Conservation (phyloP, 495 filamentous ascomycete genomes). For the Aspergillus coremiiformis region DNA sequence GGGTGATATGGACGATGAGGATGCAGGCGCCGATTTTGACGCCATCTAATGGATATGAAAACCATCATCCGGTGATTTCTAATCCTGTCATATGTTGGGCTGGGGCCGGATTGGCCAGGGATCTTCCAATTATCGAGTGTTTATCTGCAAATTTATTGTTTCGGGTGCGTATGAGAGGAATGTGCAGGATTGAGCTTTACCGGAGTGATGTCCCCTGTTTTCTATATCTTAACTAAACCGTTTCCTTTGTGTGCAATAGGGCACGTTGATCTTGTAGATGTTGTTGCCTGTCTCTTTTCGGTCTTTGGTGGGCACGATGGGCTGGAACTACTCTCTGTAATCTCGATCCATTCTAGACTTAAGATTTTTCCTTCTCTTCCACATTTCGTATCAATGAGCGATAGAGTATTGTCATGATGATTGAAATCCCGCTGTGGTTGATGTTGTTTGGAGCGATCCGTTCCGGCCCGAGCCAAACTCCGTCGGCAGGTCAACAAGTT, state of each 20-base stretch:
- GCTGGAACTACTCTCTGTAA: slow-evolving; percentile 10
- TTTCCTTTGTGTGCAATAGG: slow-evolving; percentile 19
- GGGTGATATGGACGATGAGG: slow-evolving; percentile 94
- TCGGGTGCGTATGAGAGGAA: slow-evolving; percentile 28
- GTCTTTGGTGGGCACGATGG: slow-evolving; percentile 13
- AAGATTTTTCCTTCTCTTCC: background rate
- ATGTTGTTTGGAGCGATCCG: too few species aligned
- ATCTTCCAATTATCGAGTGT: slow-evolving; percentile 21
- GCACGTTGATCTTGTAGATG: slow-evolving; percentile 9
- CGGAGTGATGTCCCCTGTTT: slow-evolving; percentile 25
- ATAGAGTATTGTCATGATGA: background rate
- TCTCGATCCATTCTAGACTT: slow-evolving; percentile 10
- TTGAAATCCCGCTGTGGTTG: background rate
- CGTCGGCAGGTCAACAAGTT: too few species aligned
- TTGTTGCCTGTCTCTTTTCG: slow-evolving; percentile 3
- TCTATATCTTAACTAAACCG: slow-evolving; percentile 22
- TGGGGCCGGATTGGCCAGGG: background rate
- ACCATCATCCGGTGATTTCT: slow-evolving; percentile 5
- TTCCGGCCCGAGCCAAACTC: slow-evolving; percentile 19
- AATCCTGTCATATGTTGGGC: slow-evolving; percentile 6
- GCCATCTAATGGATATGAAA: slow-evolving; percentile 61
- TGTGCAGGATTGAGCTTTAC: slow-evolving; percentile 25
- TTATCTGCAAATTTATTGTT: slow-evolving; percentile 14
- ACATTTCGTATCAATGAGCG: too few species aligned
- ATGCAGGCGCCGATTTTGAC: slow-evolving; percentile 94